Base-by-base conservation (phyloP, 2,329 filamentous ascomycete genomes). In the Neopestalotiopsis rosae region DNA sequence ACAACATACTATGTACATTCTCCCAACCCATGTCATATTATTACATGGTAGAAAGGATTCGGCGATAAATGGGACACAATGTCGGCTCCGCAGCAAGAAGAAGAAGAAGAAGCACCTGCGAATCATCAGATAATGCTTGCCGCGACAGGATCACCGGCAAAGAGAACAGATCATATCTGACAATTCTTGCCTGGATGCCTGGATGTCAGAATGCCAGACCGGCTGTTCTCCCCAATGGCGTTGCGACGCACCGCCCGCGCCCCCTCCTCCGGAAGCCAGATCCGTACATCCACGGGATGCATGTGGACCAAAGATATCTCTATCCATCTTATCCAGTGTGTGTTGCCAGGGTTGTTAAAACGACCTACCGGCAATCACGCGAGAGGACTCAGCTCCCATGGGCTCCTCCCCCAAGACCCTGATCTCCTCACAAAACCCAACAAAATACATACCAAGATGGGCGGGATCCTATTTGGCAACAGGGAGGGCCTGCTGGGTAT, bases 201-300 rank as follows among this genome's bases (percentile, higher is more conserved):
- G 58, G 24, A 61, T 61, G 24, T 28, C 24, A 28, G 24, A 28
- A 28, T 4, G 28, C 59, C n/a, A 34, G 57, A 59, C 20, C 57
- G 20, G 24, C n/a, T 12, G 45, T 24, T 6, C 1, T 17, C 24
- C 30, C 59, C 59, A 61, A 61, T 42, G 59, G 59, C 13, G 17
- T 62, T 40, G 13, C n/a, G 30, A 34, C 17, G 59, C 59, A 62
- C 32, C 59, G 20, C 57, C 57, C 32, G 59, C 59, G 32, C 10
- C 32, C n/a, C 28, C 59, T 34, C 59, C 59, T 62, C 59, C 59
- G 59, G 59, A 62, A 62, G 59, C 28, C 32, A 20, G 59, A 62
- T 40, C 59, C 59, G 59, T 62, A 34, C 28, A 62, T 62, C 59
- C 28, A 62, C n/a, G 59, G n/a, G 24, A 38, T 38, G 59, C 30